Evolutionary conservation across 306 rosid genomes (phyloP), one percentile per base, ranked within the genome.

Genomic region (Begonia fuchsioides): DNA sequence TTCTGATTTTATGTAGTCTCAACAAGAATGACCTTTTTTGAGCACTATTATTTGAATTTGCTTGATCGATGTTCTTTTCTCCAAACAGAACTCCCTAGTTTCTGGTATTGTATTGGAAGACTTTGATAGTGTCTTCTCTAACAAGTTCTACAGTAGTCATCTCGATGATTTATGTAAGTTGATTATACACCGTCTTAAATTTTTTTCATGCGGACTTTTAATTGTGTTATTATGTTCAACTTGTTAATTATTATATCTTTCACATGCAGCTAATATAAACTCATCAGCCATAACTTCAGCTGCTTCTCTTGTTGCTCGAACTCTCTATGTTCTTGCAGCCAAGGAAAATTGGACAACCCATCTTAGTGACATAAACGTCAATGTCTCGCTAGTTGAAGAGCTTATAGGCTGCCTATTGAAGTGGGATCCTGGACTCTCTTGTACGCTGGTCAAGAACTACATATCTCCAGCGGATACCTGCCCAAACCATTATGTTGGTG

Each of bases 351-450:
- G 62, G 63, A 60, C 59, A 53, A 66, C 94, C 52, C 65, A 72
- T 62, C 51, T 87, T 57, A 57, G 72, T 55, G 53, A 80, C 54
- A 72, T 87, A 61, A 83, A 70, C 47, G 93, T 72, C 53, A 80
- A 87, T 71, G 80, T 48, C 63, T 76, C 96, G 14, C 78, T 87
- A 50, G 88, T 87, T 66, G 76, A 87, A 63, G 76, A 74, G 64
- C 88, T 87, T 55, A 64, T 80, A 68, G 74, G 68, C 63, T 87
- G 96, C 61, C 72, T 87, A 52, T 54, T 83, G 52, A 64, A 32
- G 55, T 87, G 96, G 64, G 74, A 83, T 44, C 96, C 94, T 13
- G 96, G 96, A 64, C 93, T 87, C 57, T 78, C 96, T 57, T 87
- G 96, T 51, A 80, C 69, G 54, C 71, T 87, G 70, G 94, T 80